phyloP scores from a whole-genome alignment of 2,329 filamentous ascomycete genomes.

The Nemania sp. region DNA sequence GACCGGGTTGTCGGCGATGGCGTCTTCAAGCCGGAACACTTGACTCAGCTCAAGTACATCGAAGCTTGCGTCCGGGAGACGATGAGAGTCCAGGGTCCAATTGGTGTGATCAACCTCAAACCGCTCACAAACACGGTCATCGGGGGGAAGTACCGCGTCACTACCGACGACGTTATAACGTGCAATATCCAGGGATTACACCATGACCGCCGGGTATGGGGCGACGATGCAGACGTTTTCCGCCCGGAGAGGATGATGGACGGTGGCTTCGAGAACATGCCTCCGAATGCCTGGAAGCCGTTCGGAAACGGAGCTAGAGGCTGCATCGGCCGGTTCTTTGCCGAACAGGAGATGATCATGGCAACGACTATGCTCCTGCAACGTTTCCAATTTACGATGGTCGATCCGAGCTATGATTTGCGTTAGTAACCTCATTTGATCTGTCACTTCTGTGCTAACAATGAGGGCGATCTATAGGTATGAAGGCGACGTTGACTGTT shows the following conservation, averaged over 20 bases:
- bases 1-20: slow-evolving; percentile 62
- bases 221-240: slow-evolving; percentile 67
- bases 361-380: slow-evolving; percentile 70
- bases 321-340: slow-evolving; percentile 66
- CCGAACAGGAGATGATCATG: slow-evolving; percentile 65
- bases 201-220: slow-evolving; percentile 67
- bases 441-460: neutral
- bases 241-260: slow-evolving; percentile 72
- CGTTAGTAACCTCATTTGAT: slow-evolving; percentile 31
- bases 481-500: slow-evolving; percentile 69
- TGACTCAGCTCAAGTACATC: slow-evolving; percentile 65
- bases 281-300: slow-evolving; percentile 61
- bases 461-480: slow-evolving; percentile 8
- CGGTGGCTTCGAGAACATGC: slow-evolving; percentile 56
- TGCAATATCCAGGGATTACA: slow-evolving; percentile 63
- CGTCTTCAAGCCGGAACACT: slow-evolving; percentile 59
- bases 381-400: slow-evolving; percentile 74
- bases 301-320: slow-evolving; percentile 65
- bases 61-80: slow-evolving; percentile 67
- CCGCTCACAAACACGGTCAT: slow-evolving; percentile 59
- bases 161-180: slow-evolving; percentile 57
- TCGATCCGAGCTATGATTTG: slow-evolving; percentile 70
- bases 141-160: slow-evolving; percentile 65
- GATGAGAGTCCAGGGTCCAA: slow-evolving; percentile 63
- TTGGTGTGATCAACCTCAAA: slow-evolving; percentile 59